A percentile compares a stretch with the other conserved stretches of the same genome.
These are phyloP conservation scores for Phaffia rhodozyma DNA, from an alignment of 1,284 basidiomycete genomes.

Conservation along the genomic window DNA sequence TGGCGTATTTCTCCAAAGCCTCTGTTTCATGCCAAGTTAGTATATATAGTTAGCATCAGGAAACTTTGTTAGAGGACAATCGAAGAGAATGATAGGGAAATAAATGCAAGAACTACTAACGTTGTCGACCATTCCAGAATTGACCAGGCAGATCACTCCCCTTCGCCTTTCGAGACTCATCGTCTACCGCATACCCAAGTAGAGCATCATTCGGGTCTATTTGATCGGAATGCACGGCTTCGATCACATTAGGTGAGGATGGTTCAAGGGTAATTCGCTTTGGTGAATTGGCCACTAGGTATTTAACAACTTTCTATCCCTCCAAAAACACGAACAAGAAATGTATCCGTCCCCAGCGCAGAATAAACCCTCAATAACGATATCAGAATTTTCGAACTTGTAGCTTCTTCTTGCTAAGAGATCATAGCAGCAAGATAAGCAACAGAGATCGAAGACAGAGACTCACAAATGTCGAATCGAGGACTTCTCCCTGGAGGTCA, in stretches of 20 bases:
- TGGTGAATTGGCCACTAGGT: slow-evolving; percentile 42
- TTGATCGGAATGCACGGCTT: slow-evolving; percentile 43
- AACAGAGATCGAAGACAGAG: background rate
- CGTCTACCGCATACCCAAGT: slow-evolving; percentile 42
- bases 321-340: background rate
- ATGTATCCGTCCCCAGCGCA: background rate
- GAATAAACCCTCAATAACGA: too few species aligned
- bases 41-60: background rate
- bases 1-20: slow-evolving; percentile 38
- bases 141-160: slow-evolving; percentile 32
- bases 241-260: slow-evolving; percentile 31
- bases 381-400: too few species aligned
- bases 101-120: slow-evolving; percentile 23
- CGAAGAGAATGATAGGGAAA: background rate
- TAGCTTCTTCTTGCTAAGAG: too few species aligned
- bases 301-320: slow-evolving; percentile 38
- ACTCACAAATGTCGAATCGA: slow-evolving; percentile 39
- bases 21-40: slow-evolving; percentile 23
- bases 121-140: slow-evolving; percentile 43
- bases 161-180: slow-evolving; percentile 44
- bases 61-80: slow-evolving; percentile 27
- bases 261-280: slow-evolving; percentile 30
- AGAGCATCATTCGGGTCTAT: slow-evolving; percentile 48
- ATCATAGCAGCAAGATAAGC: background rate
- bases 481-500: slow-evolving; percentile 37